Evolutionary conservation across 768 basidiomycete genomes (phyloP).

Genomic region (Termitomyces titanicus): DNA sequence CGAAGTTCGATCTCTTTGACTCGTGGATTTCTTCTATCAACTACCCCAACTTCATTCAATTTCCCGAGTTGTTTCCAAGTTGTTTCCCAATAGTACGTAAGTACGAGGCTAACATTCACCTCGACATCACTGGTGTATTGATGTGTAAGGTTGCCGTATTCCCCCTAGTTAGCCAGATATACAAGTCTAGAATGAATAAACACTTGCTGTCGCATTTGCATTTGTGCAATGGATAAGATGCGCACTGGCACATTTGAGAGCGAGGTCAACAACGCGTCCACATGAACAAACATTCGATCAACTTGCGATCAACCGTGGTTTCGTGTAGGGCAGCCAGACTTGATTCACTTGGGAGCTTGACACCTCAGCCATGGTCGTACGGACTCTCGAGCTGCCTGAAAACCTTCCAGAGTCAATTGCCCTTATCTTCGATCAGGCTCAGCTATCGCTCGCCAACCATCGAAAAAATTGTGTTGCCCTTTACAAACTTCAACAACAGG

Average conservation of each 20-base stretch:
- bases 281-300: slow-evolving; percentile 10
- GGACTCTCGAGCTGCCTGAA: slow-evolving; percentile 22
- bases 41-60: too few species aligned
- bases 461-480: slow-evolving; percentile 90
- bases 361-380: slow-evolving; percentile 20
- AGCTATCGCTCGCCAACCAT: slow-evolving; percentile 79
- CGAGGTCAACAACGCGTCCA: slow-evolving; percentile 18
- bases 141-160: too few species aligned
- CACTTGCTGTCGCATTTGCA: too few species aligned
- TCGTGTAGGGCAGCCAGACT: slow-evolving; percentile 1
- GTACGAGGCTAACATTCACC: too few species aligned
- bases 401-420: slow-evolving; percentile 33
- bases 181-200: too few species aligned
- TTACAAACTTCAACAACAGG: slow-evolving; percentile 75
- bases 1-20: not conserved
- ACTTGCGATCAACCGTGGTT: slow-evolving; percentile 1
- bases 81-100: too few species aligned
- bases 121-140: too few species aligned
- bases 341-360: not conserved
- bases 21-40: too few species aligned
- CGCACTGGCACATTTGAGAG: not conserved
- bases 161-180: too few species aligned
- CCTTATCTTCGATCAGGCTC: slow-evolving; percentile 72
- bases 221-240: too few species aligned
- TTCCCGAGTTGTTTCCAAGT: too few species aligned